Conservation (phyloP, 768 basidiomycete species). For the Russula griseocarnosa region DNA sequence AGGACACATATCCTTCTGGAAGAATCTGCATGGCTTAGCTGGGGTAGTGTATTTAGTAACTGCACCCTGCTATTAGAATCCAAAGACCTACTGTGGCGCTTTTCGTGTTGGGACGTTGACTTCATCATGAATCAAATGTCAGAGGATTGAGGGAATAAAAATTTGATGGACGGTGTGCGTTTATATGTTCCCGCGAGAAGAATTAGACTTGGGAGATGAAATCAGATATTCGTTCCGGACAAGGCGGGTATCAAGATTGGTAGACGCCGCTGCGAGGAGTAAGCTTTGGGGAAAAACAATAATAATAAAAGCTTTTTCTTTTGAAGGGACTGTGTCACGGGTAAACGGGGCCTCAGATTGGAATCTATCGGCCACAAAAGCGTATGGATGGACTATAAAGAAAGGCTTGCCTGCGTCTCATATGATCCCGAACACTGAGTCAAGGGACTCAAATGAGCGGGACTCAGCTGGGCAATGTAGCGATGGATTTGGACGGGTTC, state of each 20-base stretch:
- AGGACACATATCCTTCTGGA: constrained; percentile 24
- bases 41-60: neutral
- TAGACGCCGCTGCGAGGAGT: constrained; percentile 15
- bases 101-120: constrained; percentile 7
- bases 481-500: constrained; percentile 2
- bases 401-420: neutral
- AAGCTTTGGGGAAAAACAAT: constrained; percentile 14
- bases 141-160: constrained; percentile 6
- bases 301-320: constrained; percentile 15
- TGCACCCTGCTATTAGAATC: neutral
- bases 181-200: constrained; percentile 26
- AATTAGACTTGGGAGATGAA: constrained; percentile 23
- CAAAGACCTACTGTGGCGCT: constrained; percentile 24
- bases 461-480: neutral
- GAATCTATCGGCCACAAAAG: constrained; percentile 16
- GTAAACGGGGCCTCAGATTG: neutral
- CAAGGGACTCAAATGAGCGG: neutral
- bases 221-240: constrained; percentile 23
- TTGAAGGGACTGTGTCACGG: constrained; percentile 13
- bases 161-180: constrained; percentile 3
- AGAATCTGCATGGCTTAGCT: constrained; percentile 28
- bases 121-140: constrained; percentile 14
- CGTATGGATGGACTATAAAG: neutral
- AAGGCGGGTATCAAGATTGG: constrained; percentile 24
- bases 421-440: neutral